phyloP scores from a whole-genome alignment of 306 rosid genomes.

The Trifolium dubium region DNA sequence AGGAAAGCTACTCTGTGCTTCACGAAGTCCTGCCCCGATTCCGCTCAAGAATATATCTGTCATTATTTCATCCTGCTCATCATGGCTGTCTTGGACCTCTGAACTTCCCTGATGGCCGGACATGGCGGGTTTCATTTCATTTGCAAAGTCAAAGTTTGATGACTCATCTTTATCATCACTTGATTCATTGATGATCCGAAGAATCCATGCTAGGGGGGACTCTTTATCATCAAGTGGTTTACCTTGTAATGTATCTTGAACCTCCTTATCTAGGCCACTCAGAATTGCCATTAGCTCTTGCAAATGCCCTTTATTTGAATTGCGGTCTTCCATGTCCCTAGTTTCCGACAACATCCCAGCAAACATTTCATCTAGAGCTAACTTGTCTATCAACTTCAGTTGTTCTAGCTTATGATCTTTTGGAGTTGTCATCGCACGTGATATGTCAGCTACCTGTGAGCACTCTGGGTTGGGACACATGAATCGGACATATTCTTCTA shows the following conservation, averaged over 20 bases:
- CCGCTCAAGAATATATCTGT: neutral
- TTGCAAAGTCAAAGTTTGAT: neutral
- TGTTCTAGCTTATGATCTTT: neutral
- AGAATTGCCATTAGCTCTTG: neutral
- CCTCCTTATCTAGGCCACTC: neutral
- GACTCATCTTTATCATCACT: neutral
- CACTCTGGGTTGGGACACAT: neutral
- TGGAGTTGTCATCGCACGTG: too few species aligned
- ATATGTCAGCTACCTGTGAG: neutral
- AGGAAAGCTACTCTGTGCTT: constrained; percentile 15
- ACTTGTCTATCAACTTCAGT: neutral
- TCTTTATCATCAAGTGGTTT: neutral
- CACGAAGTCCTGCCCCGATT: constrained; percentile 15
- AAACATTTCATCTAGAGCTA: neutral
- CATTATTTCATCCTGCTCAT: neutral
- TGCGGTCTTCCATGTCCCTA: neutral
- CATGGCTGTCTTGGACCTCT: neutral
- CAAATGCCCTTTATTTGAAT: neutral
- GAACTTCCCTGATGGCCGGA: neutral
- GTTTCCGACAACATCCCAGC: neutral
- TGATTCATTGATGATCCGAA: neutral
- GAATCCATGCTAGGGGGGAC: neutral
- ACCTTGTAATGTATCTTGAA: neutral
- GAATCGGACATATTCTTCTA: neutral
- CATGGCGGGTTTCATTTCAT: neutral